Evolutionary conservation across 768 basidiomycete species (phyloP), one percentile per base, ranked within the genome.

Genomic region (Sarcomyxa edulis): DNA sequence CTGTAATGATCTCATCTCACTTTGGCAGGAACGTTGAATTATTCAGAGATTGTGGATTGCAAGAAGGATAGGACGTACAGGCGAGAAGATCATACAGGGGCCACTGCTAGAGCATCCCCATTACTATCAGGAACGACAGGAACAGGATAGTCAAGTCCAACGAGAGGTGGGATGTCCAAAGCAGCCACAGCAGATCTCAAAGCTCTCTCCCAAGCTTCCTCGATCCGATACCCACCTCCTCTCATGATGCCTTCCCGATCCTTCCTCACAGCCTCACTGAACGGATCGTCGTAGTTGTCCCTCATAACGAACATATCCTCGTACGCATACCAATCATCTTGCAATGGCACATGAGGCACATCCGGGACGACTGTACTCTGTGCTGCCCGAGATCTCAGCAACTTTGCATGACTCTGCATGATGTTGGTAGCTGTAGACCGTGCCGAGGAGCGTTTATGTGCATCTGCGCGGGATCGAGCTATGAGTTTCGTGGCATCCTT

Each of bases 201-300:
- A 9, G 87, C 88, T 39, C 90, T 69, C 49, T 84, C 83, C 90
- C 90, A 93, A 30, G 84, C 87, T 55, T 93, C 85, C 44, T 86
- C 79, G 4, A 88, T 67, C 45, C 64, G 69, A 54, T 90, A 94
- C 7, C 91, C 91, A 7, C 89, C 91, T 15, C 78, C 89, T 29
- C 81, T 68, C 82, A 84, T 85, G 48, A 83, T 78, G 10, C 83
- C 84, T 44, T 85, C 85, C 40, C 76, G 61, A 53, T 90, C 87
- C 49, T 75, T 73, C 48, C 84, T 65, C 14, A 90, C 82, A 10
- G 82, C 81, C 40, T 86, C 85, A 47, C 84, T 88, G 49, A 74
- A 65, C 28, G 81, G 71, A 48, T 90, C 88, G 34, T 79, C 68
- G 59, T 92, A 93, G 9, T 67, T 66, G 21, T 62, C 62, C 37